These are phyloP conservation scores for Cladosporium sp. DNA, from an alignment of 2,329 filamentous ascomycete species.

Conservation along the genomic window DNA sequence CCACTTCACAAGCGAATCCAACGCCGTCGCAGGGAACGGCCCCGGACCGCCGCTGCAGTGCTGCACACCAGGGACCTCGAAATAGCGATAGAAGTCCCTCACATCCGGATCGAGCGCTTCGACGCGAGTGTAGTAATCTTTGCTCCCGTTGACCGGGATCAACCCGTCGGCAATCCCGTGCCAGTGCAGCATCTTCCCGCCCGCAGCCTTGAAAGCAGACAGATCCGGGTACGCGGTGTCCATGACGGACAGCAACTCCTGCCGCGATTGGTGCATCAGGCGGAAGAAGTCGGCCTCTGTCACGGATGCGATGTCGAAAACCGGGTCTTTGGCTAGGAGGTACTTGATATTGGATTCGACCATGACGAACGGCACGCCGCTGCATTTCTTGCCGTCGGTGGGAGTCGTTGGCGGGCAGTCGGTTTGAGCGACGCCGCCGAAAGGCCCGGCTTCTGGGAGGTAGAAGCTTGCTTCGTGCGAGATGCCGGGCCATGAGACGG, in stretches of 20 bases:
- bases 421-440: slow-evolving; percentile 27
- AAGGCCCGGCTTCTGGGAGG: slow-evolving; percentile 33
- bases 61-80: slow-evolving; percentile 41
- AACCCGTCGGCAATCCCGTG: slow-evolving; percentile 26
- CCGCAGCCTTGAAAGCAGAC: slow-evolving; percentile 34
- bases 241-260: slow-evolving; percentile 45
- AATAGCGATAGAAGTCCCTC: slow-evolving; percentile 41
- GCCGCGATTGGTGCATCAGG: slow-evolving; percentile 39
- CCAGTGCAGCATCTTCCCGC: slow-evolving; percentile 25
- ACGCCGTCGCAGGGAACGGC: slow-evolving; percentile 24
- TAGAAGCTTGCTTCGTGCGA: slow-evolving; percentile 47
- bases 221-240: slow-evolving; percentile 39
- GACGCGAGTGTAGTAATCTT: slow-evolving; percentile 37
- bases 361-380: slow-evolving; percentile 44
- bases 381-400: slow-evolving; percentile 46
- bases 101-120: slow-evolving; percentile 27
- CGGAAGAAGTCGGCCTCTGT: slow-evolving; percentile 44
- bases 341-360: slow-evolving; percentile 52
- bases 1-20: slow-evolving; percentile 30
- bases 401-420: slow-evolving; percentile 38
- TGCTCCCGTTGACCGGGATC: slow-evolving; percentile 37
- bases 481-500: slow-evolving; percentile 50
- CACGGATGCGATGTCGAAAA: slow-evolving; percentile 44
- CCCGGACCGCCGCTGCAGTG: slow-evolving; percentile 40
- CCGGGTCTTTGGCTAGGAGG: slow-evolving; percentile 48